Evolutionary conservation across 75 land plant genomes (phyloP).

Genomic region (Selaginella moellendorffii): DNA sequence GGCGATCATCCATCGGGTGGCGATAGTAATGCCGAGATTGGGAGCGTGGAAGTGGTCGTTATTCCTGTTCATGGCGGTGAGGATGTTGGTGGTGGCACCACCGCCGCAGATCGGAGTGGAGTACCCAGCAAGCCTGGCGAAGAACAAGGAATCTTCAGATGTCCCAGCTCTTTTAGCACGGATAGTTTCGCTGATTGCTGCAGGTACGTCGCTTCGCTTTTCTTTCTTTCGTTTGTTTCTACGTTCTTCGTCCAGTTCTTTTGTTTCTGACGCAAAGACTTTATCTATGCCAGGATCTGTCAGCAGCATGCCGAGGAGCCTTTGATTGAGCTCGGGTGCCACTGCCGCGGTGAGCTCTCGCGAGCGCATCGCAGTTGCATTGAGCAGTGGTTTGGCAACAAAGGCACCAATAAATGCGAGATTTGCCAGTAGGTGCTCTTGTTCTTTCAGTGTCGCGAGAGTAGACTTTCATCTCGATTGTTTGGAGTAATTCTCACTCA

Average conservation of each 20-base stretch:
- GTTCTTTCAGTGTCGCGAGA: background rate
- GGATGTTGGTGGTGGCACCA: background rate
- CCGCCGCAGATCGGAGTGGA: too few relatives aligned
- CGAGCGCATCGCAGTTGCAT: slow-evolving; percentile 73
- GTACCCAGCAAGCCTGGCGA: background rate
- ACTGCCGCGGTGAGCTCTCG: slow-evolving; percentile 76
- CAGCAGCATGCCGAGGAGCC: slow-evolving; percentile 66
- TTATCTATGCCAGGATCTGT: slow-evolving; percentile 47
- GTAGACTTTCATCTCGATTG: background rate
- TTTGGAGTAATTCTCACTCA: background rate
- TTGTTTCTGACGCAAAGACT: background rate
- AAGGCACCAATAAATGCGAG: slow-evolving; percentile 84
- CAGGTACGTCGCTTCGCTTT: slow-evolving; percentile 5
- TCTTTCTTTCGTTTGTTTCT: background rate
- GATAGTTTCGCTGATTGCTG: slow-evolving; percentile 14
- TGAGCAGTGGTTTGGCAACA: slow-evolving; percentile 65
- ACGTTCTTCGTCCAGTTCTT: background rate
- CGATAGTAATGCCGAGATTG: background rate
- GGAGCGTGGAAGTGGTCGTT: background rate
- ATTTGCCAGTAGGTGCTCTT: slow-evolving; percentile 65
- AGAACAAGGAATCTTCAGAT: too few relatives aligned
- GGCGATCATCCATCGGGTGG: too few relatives aligned
- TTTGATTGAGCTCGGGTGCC: slow-evolving; percentile 66
- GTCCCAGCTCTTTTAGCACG: slow-evolving; percentile 9
- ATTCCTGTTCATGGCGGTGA: background rate